Evolutionary conservation across 2,329 filamentous ascomycete genomes (phyloP).

Genomic region (Colletotrichum godetiae): DNA sequence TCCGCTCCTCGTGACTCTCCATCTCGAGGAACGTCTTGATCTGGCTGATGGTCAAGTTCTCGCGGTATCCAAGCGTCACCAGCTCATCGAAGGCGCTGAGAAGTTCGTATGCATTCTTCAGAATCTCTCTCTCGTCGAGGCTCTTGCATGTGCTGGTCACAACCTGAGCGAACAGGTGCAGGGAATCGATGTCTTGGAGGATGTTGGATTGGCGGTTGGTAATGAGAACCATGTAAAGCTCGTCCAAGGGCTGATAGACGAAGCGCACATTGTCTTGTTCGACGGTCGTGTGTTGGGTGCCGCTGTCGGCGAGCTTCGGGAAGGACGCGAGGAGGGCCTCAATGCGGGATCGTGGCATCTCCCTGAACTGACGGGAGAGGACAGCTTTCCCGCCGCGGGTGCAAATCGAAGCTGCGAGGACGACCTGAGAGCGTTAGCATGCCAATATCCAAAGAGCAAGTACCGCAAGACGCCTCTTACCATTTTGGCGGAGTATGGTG

Average conservation of each 20-base stretch:
- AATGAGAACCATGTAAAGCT: slow-evolving; percentile 99
- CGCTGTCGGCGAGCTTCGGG: slow-evolving; percentile 95
- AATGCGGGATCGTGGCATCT: slow-evolving; percentile 96
- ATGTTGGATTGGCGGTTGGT: slow-evolving; percentile 99
- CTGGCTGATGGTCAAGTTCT: slow-evolving; percentile 95
- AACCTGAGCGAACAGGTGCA: slow-evolving; percentile 97
- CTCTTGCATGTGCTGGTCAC: slow-evolving; percentile 97
- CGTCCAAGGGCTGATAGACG: slow-evolving; percentile 98
- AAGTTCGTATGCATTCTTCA: slow-evolving; percentile 94
- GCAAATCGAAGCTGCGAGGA: slow-evolving; percentile 98
- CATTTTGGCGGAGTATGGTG: slow-evolving; percentile 29
- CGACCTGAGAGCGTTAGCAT: slow-evolving; percentile 72
- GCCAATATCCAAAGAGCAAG: not conserved
- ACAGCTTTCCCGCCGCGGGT: slow-evolving; percentile 98
- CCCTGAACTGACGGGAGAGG: slow-evolving; percentile 95
- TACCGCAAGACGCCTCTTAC: slow-evolving; percentile 7
- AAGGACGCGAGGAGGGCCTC: slow-evolving; percentile 97
- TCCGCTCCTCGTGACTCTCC: slow-evolving; percentile 98
- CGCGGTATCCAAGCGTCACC: slow-evolving; percentile 93
- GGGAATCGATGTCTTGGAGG: slow-evolving; percentile 97
- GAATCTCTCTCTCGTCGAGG: slow-evolving; percentile 93
- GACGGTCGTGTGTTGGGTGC: slow-evolving; percentile 97
- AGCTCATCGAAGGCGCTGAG: slow-evolving; percentile 97
- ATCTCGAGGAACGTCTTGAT: slow-evolving; percentile 99
- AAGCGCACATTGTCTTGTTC: slow-evolving; percentile 99